phyloP scores from a whole-genome alignment of 176 grass and related monocot genomes.

The Musa beccarii region DNA sequence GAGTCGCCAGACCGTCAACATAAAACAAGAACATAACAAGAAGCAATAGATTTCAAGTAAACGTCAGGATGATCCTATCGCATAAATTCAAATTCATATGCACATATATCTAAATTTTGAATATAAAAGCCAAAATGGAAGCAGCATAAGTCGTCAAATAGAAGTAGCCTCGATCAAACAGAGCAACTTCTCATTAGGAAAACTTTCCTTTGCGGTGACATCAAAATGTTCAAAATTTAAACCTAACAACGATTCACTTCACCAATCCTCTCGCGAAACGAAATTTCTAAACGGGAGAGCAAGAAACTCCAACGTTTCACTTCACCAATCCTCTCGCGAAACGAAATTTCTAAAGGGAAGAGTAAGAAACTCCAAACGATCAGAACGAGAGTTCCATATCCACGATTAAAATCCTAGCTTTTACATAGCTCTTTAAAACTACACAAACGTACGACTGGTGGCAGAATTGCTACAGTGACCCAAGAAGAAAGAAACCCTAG shows the following conservation, averaged over 20 bases:
- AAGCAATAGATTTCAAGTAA: neutral
- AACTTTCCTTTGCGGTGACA: neutral
- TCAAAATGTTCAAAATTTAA: neutral
- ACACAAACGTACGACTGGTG: constrained; percentile 10
- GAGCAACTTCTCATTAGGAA: neutral
- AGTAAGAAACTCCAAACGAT: neutral
- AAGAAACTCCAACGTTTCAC: too few relatives aligned
- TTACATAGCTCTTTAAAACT: neutral
- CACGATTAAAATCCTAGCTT: neutral
- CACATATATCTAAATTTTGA: neutral
- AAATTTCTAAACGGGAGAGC: too few relatives aligned
- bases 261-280: neutral
- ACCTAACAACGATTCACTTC: too few relatives aligned
- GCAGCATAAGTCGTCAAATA: neutral
- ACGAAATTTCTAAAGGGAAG: too few relatives aligned
- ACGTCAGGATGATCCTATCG: neutral
- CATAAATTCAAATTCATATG: too few relatives aligned
- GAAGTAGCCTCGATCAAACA: neutral
- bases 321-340: neutral
- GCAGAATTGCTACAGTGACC: constrained; percentile 32
- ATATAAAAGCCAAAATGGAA: neutral
- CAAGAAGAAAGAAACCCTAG: constrained; percentile 24
- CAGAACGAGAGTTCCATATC: neutral
- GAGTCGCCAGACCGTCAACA: neutral
- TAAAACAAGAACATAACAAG: neutral